A percentile compares a stretch with the other conserved stretches of the same genome.
Conservation (phyloP, 1,284 basidiomycete genomes). For the Sanguinoderma infundibulare region DNA sequence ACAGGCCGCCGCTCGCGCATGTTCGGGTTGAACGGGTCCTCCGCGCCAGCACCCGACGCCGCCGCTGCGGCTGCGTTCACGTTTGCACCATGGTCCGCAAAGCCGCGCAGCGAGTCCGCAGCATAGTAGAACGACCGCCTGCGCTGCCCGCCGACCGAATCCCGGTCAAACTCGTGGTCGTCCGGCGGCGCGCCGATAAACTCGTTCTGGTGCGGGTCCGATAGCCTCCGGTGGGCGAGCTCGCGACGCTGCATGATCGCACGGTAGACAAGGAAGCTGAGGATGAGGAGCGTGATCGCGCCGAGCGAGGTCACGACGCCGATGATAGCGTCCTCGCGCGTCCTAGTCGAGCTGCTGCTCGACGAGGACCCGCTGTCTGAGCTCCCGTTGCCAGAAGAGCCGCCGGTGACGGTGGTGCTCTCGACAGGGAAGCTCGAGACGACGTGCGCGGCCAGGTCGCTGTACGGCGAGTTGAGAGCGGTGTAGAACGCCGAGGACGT, state of each 20-base stretch:
- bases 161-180: constrained; percentile 75
- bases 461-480: constrained; percentile 40
- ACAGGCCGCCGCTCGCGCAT: constrained; percentile 37
- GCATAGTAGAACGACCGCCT: constrained; percentile 83
- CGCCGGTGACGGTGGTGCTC: constrained; percentile 35
- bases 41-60: constrained; percentile 5
- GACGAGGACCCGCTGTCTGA: constrained; percentile 8
- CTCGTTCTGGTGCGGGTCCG: constrained; percentile 45
- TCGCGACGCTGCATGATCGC: constrained; percentile 63
- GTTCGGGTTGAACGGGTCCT: constrained; percentile 25
- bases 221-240: constrained; percentile 64
- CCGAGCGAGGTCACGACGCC: constrained; percentile 80
- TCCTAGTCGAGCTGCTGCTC: constrained; percentile 32
- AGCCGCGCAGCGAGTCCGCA: constrained; percentile 75
- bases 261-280: constrained; percentile 66
- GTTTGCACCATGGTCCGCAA: constrained; percentile 32
- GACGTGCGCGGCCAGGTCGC: constrained; percentile 60
- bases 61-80: too few species aligned
- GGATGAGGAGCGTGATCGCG: constrained; percentile 67
- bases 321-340: constrained; percentile 77
- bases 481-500: constrained; percentile 66
- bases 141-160: constrained; percentile 70
- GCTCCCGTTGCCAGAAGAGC: constrained; percentile 31
- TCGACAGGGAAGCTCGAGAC: constrained; percentile 60
- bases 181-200: constrained; percentile 51